phyloP scores from a whole-genome alignment of 139 green algal species.

The Chlorella sorokiniana region DNA sequence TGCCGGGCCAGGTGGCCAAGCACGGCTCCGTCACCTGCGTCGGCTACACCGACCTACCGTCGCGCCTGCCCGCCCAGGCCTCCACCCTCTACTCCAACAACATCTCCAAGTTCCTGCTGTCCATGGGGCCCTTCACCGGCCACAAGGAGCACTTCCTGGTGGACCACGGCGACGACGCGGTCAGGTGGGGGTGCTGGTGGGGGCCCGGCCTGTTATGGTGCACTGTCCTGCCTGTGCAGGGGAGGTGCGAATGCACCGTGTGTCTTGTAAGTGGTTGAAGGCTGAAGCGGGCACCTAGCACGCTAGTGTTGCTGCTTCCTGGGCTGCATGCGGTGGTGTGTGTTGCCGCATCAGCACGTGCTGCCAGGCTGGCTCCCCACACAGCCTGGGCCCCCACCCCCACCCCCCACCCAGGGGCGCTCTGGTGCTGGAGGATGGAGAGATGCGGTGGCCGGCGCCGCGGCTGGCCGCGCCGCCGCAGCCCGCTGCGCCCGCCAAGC shows the following conservation, averaged over 20 bases:
- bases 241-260: not conserved
- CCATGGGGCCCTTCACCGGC: slow-evolving; percentile 79
- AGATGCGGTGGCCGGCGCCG: slow-evolving; percentile 82
- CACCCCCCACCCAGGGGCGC: slow-evolving; percentile 55
- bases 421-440: slow-evolving; percentile 79
- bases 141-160: slow-evolving; percentile 78
- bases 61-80: slow-evolving; percentile 78
- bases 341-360: no score
- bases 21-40: slow-evolving; percentile 74
- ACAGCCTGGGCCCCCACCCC: no score
- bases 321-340: no score
- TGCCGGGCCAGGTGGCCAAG: slow-evolving; percentile 54
- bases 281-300: not conserved
- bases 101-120: slow-evolving; percentile 88
- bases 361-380: not conserved
- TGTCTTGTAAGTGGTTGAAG: not conserved
- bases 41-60: slow-evolving; percentile 90
- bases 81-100: slow-evolving; percentile 90
- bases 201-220: not conserved
- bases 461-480: slow-evolving; percentile 30
- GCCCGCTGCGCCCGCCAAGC: slow-evolving; percentile 3
- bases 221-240: not conserved
- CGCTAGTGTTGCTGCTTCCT: no score
- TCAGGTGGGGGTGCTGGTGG: slow-evolving; percentile 37
- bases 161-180: slow-evolving; percentile 82